Evolutionary conservation across 352 stramenopile species (phyloP).

Genomic region (Globisporangium splendens): DNA sequence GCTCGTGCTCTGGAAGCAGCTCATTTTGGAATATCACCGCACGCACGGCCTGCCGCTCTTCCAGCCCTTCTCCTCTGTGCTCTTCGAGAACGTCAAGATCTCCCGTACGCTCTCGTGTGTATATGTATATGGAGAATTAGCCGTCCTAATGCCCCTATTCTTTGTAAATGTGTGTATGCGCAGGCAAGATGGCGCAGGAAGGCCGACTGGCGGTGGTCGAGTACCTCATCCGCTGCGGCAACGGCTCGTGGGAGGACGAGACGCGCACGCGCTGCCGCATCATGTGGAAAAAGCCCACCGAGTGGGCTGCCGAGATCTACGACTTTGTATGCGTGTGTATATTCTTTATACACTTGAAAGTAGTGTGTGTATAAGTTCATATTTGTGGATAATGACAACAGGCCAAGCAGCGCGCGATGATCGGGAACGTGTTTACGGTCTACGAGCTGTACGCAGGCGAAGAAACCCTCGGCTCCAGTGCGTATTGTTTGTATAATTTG

Average conservation of each 20-base stretch:
- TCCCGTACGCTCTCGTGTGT: slow-evolving; percentile 30
- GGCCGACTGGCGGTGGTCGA: slow-evolving; percentile 65
- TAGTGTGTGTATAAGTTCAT: neutral
- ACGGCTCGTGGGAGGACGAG: slow-evolving; percentile 79
- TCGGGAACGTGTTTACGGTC: slow-evolving; percentile 82
- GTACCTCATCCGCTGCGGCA: slow-evolving; percentile 71
- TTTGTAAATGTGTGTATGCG: neutral
- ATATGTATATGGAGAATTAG: neutral
- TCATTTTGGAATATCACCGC: slow-evolving; percentile 83
- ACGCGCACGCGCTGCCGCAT: slow-evolving; percentile 74
- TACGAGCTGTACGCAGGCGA: slow-evolving; percentile 85
- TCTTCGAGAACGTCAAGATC: slow-evolving; percentile 87
- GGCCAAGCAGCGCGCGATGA: slow-evolving; percentile 68
- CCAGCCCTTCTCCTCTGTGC: slow-evolving; percentile 53
- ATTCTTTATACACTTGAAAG: too few species aligned
- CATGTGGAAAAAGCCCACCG: slow-evolving; percentile 82
- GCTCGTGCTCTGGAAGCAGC: slow-evolving; percentile 82
- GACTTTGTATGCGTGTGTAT: slow-evolving; percentile 55
- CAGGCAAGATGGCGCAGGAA: slow-evolving; percentile 71
- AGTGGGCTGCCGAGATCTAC: slow-evolving; percentile 84
- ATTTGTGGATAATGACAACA: slow-evolving; percentile 10
- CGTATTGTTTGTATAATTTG: slow-evolving; percentile 9
- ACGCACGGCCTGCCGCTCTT: slow-evolving; percentile 67
- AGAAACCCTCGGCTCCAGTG: slow-evolving; percentile 75
- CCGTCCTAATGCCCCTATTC: too few species aligned